phyloP scores from a whole-genome alignment of 192 early-diverging fungal genomes.

The Backusella luteola region DNA sequence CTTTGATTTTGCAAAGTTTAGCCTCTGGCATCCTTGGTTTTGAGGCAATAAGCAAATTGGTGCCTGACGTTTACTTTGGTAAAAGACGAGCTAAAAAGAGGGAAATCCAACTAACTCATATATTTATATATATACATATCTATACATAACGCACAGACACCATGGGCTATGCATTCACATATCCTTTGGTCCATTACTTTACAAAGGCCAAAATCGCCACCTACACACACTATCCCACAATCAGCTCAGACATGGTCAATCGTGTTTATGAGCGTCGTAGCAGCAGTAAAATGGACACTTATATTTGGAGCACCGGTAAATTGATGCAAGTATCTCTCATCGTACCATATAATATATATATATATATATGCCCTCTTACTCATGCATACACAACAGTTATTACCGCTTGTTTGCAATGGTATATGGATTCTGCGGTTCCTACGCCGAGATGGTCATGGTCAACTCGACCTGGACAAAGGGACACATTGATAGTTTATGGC shows the following conservation, averaged over 20 bases:
- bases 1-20: constrained; percentile 83
- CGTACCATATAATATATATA: neutral
- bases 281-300: constrained; percentile 70
- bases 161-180: constrained; percentile 94
- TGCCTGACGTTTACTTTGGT: constrained; percentile 87
- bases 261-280: constrained; percentile 62
- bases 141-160: constrained; percentile 71
- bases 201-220: constrained; percentile 63
- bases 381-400: constrained; percentile 51
- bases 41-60: constrained; percentile 66
- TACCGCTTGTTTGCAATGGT: constrained; percentile 75
- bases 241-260: constrained; percentile 89
- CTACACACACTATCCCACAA: constrained; percentile 96
- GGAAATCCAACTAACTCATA: neutral
- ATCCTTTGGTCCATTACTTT: constrained; percentile 70
- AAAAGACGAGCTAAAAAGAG: neutral
- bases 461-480: constrained; percentile 95
- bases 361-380: too few species aligned
- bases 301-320: constrained; percentile 58
- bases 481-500: constrained; percentile 89
- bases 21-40: constrained; percentile 73
- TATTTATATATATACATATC: too few species aligned
- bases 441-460: constrained; percentile 82
- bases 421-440: constrained; percentile 80
- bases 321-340: constrained; percentile 45